phyloP scores from a whole-genome alignment of 2,329 filamentous ascomycete genomes.

The Pseudogymnoascus sp. region DNA sequence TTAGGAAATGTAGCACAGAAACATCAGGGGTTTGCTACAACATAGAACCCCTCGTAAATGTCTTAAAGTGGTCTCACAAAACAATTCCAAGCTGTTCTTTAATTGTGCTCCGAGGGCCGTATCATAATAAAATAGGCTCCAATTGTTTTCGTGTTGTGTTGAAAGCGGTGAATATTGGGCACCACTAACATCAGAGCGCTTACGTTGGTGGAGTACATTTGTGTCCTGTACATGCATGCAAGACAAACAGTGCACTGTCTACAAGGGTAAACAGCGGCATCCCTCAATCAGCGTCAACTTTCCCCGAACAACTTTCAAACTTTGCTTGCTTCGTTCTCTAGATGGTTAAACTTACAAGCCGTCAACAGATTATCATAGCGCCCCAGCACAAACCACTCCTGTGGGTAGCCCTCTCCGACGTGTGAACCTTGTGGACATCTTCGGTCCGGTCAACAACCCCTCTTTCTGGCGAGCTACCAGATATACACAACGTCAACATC shows the following conservation, averaged over 20 bases:
- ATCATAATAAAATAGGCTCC: neutral
- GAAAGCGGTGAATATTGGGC: slow-evolving; percentile 7
- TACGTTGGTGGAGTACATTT: slow-evolving; percentile 9
- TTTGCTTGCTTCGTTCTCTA: neutral
- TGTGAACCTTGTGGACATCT: slow-evolving; percentile 1
- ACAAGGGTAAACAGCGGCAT: slow-evolving; percentile 6
- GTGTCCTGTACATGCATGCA: slow-evolving; percentile 9
- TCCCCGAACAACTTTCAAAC: neutral
- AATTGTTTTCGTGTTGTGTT: slow-evolving; percentile 3
- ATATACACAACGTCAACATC: neutral
- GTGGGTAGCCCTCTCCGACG: slow-evolving; percentile 5
- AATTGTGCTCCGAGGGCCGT: neutral
- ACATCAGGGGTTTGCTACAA: neutral
- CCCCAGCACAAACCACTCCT: neutral
- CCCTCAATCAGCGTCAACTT: slow-evolving; percentile 2
- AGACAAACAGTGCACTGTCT: neutral
- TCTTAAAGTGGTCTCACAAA: neutral
- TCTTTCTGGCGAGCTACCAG: slow-evolving; percentile 1
- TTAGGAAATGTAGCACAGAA: slow-evolving; percentile 1
- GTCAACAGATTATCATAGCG: slow-evolving; percentile 2
- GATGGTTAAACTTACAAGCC: neutral
- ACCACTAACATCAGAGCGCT: slow-evolving; percentile 5
- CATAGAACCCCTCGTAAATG: neutral
- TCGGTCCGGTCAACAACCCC: slow-evolving; percentile 2
- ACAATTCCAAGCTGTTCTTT: neutral